A percentile compares a stretch with the other conserved stretches of the same genome.
Evolutionary conservation across 164 flowering plant genomes (phyloP).

Genomic region (Macadamia integrifolia): DNA sequence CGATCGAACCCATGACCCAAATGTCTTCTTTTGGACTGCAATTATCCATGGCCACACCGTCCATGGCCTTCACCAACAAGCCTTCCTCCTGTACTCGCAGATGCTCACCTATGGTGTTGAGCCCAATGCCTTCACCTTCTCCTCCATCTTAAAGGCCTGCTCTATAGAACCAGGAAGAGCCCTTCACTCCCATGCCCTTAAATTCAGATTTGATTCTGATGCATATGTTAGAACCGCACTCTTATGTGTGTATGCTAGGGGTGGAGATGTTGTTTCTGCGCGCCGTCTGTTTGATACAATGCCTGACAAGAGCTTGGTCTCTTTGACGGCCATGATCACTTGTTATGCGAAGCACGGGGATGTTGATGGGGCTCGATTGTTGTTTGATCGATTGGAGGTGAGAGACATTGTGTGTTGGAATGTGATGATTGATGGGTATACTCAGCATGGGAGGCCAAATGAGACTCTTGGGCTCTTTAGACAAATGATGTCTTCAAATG

Average conservation of each 20-base stretch:
- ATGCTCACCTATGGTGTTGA: constrained; percentile 34
- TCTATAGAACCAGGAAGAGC: constrained; percentile 23
- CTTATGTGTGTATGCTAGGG: neutral
- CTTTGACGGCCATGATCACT: neutral
- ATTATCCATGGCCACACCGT: constrained; percentile 33
- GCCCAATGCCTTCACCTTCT: constrained; percentile 54
- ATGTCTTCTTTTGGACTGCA: neutral
- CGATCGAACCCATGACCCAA: neutral
- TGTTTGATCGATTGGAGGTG: neutral
- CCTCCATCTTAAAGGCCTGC: constrained; percentile 43
- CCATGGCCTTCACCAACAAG: constrained; percentile 25
- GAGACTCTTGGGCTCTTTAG: neutral
- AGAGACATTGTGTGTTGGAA: neutral
- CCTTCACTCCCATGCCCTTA: constrained; percentile 33
- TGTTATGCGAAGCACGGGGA: neutral
- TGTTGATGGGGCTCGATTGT: neutral
- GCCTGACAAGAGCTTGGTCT: neutral
- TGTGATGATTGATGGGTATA: constrained; percentile 1
- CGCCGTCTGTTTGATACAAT: neutral
- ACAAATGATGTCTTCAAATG: neutral
- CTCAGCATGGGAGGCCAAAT: constrained; percentile 1
- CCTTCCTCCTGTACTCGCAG: constrained; percentile 28
- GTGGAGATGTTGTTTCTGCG: neutral
- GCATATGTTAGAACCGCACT: neutral
- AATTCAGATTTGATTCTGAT: neutral